A percentile compares a stretch with the other conserved stretches of the same genome.
Conservation (phyloP, 1,284 basidiomycete genomes). For the Testicularia cyperi region DNA sequence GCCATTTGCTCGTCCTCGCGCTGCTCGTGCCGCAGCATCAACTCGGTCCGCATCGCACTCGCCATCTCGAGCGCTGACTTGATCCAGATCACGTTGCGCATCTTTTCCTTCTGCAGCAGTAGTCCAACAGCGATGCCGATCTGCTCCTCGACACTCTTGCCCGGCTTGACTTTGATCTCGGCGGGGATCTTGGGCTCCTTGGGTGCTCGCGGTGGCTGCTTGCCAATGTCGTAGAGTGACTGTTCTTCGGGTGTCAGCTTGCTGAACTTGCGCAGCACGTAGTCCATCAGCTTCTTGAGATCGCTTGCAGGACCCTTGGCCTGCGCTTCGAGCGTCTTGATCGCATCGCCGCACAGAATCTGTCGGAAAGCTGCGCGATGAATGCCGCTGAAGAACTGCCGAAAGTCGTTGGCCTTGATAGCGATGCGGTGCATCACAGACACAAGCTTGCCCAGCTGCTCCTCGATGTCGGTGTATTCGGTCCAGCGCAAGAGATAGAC, state of each 20-base stretch:
- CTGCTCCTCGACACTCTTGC: conserved; percentile 38
- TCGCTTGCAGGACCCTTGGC: conserved; percentile 27
- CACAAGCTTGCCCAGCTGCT: conserved; percentile 49
- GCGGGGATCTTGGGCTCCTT: conserved; percentile 38
- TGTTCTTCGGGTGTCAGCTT: conserved; percentile 50
- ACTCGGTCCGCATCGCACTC: conserved; percentile 38
- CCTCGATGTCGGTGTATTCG: conserved; percentile 39
- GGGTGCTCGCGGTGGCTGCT: conserved; percentile 28
- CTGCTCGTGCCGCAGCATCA: conserved; percentile 24
- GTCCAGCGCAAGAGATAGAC: conserved; percentile 50
- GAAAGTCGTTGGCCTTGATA: conserved; percentile 46
- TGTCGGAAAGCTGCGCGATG: conserved; percentile 30
- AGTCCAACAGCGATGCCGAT: conserved; percentile 56
- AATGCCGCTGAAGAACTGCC: conserved; percentile 42
- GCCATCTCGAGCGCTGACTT: conserved; percentile 54
- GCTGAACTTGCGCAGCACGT: conserved; percentile 47
- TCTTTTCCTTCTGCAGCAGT: conserved; percentile 51
- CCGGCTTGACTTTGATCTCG: conserved; percentile 49
- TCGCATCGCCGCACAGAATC: conserved; percentile 31
- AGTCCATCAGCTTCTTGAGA: conserved; percentile 48
- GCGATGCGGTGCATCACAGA: conserved; percentile 53
- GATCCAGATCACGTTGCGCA: conserved; percentile 53
- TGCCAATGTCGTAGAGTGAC: conserved; percentile 41
- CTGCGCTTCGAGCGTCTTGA: conserved; percentile 25
- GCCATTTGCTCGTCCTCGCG: conserved; percentile 1